Evolutionary conservation across 1,139 yeast species (phyloP).

Genomic region (Candida tunisiensis): DNA sequence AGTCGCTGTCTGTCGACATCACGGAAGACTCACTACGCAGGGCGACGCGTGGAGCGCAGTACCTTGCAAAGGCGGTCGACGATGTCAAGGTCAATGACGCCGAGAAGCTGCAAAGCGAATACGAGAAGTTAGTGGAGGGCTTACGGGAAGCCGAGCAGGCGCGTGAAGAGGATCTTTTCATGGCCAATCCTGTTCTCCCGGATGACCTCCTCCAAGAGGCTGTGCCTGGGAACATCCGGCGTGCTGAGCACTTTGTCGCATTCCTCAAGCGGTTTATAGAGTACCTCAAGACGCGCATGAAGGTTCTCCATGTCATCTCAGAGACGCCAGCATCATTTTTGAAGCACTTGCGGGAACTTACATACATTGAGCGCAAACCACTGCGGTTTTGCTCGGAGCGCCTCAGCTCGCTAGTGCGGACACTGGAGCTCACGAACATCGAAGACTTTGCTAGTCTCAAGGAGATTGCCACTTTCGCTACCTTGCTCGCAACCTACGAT

Average conservation of each 20-base stretch:
- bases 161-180: constrained; percentile 62
- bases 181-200: constrained; percentile 79
- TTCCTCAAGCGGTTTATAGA: constrained; percentile 86
- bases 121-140: constrained; percentile 82
- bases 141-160: constrained; percentile 61
- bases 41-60: constrained; percentile 70
- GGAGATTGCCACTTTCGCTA: constrained; percentile 94
- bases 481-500: constrained; percentile 87
- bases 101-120: constrained; percentile 71
- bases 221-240: constrained; percentile 88
- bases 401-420: constrained; percentile 69
- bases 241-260: constrained; percentile 94
- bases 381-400: constrained; percentile 84
- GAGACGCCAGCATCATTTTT: constrained; percentile 90
- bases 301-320: constrained; percentile 88
- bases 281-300: constrained; percentile 92
- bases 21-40: constrained; percentile 70
- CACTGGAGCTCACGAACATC: constrained; percentile 72
- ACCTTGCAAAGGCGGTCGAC: constrained; percentile 53
- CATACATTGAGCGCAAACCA: constrained; percentile 87
- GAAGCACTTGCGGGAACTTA: constrained; percentile 82
- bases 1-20: constrained; percentile 75
- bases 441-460: constrained; percentile 88
- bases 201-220: constrained; percentile 81
- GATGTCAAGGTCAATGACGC: constrained; percentile 75